Evolutionary conservation across 1,284 basidiomycete species (phyloP), one percentile per base, ranked within the genome.

Genomic region (Leccinum pachyderme): DNA sequence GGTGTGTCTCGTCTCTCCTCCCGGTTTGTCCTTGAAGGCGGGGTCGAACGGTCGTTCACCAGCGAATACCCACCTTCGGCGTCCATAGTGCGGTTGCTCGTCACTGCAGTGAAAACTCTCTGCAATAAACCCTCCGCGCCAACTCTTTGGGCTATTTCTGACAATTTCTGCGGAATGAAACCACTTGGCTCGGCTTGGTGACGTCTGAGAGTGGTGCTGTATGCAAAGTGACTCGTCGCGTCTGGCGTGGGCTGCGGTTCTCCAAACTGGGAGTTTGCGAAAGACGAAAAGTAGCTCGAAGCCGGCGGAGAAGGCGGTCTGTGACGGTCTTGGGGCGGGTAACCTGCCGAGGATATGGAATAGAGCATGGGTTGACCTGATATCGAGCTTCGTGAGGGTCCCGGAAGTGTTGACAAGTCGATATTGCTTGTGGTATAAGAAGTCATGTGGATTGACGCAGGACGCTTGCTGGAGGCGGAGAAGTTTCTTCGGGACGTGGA

Each of bases 201-300:
- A 58, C 91, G 71, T 51, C 90, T 72, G 25, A 93, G 75, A 0
- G 87, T 91, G 0, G 91, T 93, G 60, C 87, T 90, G 72, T 91
- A 93, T 2, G 89, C 86, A 65, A 93, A 93, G 66, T 91, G 89
- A 3, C 81, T 70, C 43, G 78, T 76, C 2, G 89, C 87, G 52
- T 83, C 83, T 0, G 85, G 75, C 1, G 79, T 75, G 0, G 85
- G 81, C 28, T 81, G 77, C 9, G 83, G 77, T 55, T 80, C 76
- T 25, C 77, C 74, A 53, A 73, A 72, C 51, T 75, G 72, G 57
- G 81, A 76, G 31, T 75, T 76, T 27, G 78, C 75, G 41, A 82
- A 77, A 1, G 80, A 68, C 1, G 83, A 77, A 64, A 91, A 91
- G 70, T 91, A 91, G 0, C 87, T 79, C 3, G 89, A 90, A 0